phyloP scores from a whole-genome alignment of 257 asterid genomes.

The Ilex aquifolium region DNA sequence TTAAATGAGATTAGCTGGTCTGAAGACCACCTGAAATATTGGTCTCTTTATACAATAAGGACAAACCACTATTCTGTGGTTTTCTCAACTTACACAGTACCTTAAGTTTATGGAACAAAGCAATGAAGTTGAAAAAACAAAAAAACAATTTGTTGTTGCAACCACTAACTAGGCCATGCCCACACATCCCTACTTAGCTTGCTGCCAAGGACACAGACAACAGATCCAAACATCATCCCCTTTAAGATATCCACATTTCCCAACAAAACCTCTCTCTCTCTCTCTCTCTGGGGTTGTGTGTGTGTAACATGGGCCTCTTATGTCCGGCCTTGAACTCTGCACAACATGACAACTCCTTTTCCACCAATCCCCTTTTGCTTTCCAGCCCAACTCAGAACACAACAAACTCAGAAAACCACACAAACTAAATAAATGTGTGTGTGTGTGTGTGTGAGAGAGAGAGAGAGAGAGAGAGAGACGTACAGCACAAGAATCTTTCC shows the following conservation, averaged over 20 bases:
- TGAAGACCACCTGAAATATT: slow-evolving; percentile 14
- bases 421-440: slow-evolving; percentile 10
- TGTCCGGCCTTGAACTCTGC: slow-evolving; percentile 2
- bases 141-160: background rate
- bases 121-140: background rate
- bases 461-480: slow-evolving; percentile 8
- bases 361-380: slow-evolving; percentile 15
- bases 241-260: slow-evolving; percentile 17
- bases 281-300: background rate
- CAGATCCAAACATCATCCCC: slow-evolving; percentile 19
- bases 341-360: slow-evolving; percentile 6
- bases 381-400: slow-evolving; percentile 18
- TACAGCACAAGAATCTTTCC: slow-evolving; percentile 29
- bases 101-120: slow-evolving; percentile 1
- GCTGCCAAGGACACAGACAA: slow-evolving; percentile 29
- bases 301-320: background rate
- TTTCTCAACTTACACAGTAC: background rate
- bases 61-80: too few species aligned
- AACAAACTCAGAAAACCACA: slow-evolving; percentile 9
- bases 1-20: slow-evolving; percentile 3
- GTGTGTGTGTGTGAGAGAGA: background rate
- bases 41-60: slow-evolving; percentile 10
- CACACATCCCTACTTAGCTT: slow-evolving; percentile 20
- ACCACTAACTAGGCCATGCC: slow-evolving; percentile 8
- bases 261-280: slow-evolving; percentile 5